Evolutionary conservation across 1,139 yeast genomes (phyloP), one percentile per base, ranked within the genome.

Genomic region (Candida glucosophila): DNA sequence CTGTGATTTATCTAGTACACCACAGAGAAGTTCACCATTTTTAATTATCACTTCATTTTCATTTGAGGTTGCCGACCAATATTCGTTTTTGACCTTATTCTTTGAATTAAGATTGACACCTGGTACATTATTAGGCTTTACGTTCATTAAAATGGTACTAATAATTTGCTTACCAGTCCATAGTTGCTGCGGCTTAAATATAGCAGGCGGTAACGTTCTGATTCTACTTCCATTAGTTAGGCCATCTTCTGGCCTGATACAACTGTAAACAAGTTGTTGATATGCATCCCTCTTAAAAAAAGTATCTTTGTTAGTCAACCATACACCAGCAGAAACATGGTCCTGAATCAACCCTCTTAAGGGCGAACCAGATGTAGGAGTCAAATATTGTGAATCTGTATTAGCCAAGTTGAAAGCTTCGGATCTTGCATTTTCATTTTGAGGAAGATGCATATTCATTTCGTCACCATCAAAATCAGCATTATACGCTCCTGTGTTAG

Each of bases 391-490:
- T 34, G 93, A 82, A 56, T 92, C 96, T 7, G 98, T 90, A 52
- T 90, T 86, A 24, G 98, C 98, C 49, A 92, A 70, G 51, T 85
- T 73, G 46, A 85, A 67, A 4, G 98, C 98, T 61, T 92, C 99
- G 15, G 98, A 92, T 47, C 90, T 78, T 9, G 98, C 98, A 44
- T 85, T 85, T 61, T 90, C 97, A 55, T 83, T 88, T 61, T 92
- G 99, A 16, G 99, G 99, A 67, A 92, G 90, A 61, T 92, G 99
- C 96, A 92, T 81, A 53, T 92, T 92, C 99, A 92, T 92, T 65
- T 92, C 99, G 59, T 92, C 99, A 65, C 99, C 99, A 62, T 92
- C 99, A 47, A 92, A 92, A 72, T 92, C 99, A 22, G 98, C 98
- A 55, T 90, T 92, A 58, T 86, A 86, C 28, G 98, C 96, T 62